phyloP scores from a whole-genome alignment of 331 rosid genomes.

The Quercus phellos region DNA sequence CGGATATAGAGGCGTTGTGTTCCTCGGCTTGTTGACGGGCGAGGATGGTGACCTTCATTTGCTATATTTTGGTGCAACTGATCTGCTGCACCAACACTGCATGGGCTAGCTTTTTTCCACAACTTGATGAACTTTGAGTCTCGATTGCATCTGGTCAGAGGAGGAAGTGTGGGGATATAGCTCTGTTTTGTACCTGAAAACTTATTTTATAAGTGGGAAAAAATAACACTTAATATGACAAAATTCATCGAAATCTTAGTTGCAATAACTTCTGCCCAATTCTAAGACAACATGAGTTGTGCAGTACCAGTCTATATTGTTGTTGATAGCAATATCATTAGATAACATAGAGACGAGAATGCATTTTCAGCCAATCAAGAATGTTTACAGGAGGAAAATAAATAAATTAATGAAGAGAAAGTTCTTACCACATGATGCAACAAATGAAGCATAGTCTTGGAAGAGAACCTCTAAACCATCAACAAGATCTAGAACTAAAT shows the following conservation, averaged over 20 bases:
- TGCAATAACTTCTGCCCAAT: neutral
- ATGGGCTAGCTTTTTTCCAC: conserved; percentile 74
- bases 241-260: neutral
- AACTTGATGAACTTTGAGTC: conserved; percentile 63
- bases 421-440: conserved; percentile 73
- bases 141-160: conserved; percentile 79
- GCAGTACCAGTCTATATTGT: neutral
- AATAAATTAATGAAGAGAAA: neutral
- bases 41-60: conserved; percentile 60
- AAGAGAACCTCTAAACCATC: conserved; percentile 58
- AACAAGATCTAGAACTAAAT: conserved; percentile 65
- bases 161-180: conserved; percentile 77
- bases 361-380: neutral
- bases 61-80: conserved; percentile 22
- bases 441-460: conserved; percentile 63
- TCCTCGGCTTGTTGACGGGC: conserved; percentile 87
- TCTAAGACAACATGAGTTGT: too few species aligned
- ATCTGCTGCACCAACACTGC: conserved; percentile 39
- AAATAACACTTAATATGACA: neutral
- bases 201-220: neutral
- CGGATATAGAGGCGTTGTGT: conserved; percentile 92
- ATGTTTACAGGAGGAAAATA: neutral
- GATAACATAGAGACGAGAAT: neutral
- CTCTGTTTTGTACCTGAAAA: conserved; percentile 76
- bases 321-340: neutral